Base-by-base conservation (phyloP, 75 land plant species). In the Selaginella moellendorffii region DNA sequence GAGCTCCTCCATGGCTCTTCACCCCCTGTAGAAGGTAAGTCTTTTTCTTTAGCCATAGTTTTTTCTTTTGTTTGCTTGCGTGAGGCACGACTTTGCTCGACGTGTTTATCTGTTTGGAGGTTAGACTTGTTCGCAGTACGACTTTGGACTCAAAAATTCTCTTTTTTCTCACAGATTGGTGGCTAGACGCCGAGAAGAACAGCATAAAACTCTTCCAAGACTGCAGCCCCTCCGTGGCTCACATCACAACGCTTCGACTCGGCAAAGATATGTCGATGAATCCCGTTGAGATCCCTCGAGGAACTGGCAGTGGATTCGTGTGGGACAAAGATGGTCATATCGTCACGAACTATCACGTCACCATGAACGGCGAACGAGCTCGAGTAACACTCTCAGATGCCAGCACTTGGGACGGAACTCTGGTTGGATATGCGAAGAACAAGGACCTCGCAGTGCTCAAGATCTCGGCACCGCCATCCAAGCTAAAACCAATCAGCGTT, bases 301-400 rank as follows among this genome's bases (percentile, higher is more conserved):
- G 74, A 2, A 72, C 69, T 0, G 74, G 74, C 22, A 72, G 70
- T 52, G 74, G 73, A 10, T 67, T 72, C 24, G 70, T 72, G 52
- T 72, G 74, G 74, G 74, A 72, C 64, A 67, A 54, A 26, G 64
- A 67, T 20, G 74, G 74, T 12, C 74, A 72, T 52, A 42, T 72
- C 1, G 74, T 72, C 9, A 72, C 74, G 18, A 72, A 72, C 28
- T 72, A 51, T 30, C 74, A 72, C 29, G 74, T 71, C 1, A 58
- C 64, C 27, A 71, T 71, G 73, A 64, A 56, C 25, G 67, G 73
- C 17, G 53, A 65, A 27, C 28, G 53, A 31, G 73, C 73, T 25
- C 68, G 61, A 10, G 67, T 71, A 26, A 71, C 73, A 19, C 61
- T 71, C 9, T 21, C 73, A 25, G 73, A 71, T 19, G 66, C 73